Conservation (phyloP, 495 filamentous ascomycete species). For the Aspergillus sclerotioniger region DNA sequence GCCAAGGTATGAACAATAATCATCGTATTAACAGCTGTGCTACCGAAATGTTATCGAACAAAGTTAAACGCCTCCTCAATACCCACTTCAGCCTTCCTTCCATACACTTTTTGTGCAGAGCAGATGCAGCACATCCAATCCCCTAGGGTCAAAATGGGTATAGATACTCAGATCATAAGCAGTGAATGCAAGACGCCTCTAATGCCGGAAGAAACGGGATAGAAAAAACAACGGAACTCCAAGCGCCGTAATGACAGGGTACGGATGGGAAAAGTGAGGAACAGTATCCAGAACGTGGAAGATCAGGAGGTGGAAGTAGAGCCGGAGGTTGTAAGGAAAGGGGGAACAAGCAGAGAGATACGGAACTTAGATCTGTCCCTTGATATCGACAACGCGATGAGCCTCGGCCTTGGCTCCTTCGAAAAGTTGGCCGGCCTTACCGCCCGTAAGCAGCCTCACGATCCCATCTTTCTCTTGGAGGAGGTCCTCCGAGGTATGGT, state of each 20-base stretch:
- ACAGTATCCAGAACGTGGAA: conserved; percentile 2
- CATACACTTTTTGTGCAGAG: not conserved
- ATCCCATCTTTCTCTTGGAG: conserved; percentile 73
- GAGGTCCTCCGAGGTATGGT: conserved; percentile 69
- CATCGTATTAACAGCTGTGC: conserved; percentile 1
- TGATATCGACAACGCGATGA: conserved; percentile 88
- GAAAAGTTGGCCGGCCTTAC: conserved; percentile 70
- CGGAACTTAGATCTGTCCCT: conserved; percentile 77
- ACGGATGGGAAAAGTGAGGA: not conserved
- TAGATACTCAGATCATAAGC: conserved; percentile 13
- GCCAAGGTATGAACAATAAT: not conserved
- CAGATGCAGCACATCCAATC: conserved; percentile 8
- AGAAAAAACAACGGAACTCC: not conserved
- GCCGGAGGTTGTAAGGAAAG: conserved; percentile 15
- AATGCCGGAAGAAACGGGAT: not conserved
- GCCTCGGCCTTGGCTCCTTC: conserved; percentile 68
- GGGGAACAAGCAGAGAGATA: conserved; percentile 6
- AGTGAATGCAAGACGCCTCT: conserved; percentile 6
- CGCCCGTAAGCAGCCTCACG: conserved; percentile 67
- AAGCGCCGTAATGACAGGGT: not conserved
- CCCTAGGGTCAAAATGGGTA: conserved; percentile 19
- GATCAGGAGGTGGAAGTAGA: not conserved
- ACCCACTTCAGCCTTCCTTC: not conserved
- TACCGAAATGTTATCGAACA: conserved; percentile 4
- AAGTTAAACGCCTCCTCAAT: not conserved